phyloP scores from a whole-genome alignment of 805 yeast species.

The Komagataella kurtzmanii region DNA sequence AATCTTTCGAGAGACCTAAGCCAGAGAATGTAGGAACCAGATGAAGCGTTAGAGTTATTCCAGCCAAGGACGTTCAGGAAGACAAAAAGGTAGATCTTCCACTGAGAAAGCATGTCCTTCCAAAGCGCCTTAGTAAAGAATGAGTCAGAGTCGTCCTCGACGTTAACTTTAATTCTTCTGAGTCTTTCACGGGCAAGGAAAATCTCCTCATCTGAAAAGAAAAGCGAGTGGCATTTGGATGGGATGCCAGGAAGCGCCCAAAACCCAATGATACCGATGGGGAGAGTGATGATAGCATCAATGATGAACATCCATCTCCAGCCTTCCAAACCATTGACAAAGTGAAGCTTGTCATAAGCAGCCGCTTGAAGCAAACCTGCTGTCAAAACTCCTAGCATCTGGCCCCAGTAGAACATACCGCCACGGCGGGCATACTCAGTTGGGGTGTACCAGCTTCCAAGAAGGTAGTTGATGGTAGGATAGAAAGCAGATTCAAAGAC shows the following conservation, averaged over 20 bases:
- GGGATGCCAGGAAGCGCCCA: slow-evolving; percentile 54
- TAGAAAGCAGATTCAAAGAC: slow-evolving; percentile 51
- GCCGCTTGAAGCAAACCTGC: slow-evolving; percentile 50
- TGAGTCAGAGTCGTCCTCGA: slow-evolving; percentile 2
- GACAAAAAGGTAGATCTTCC: slow-evolving; percentile 48
- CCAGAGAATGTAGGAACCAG: slow-evolving; percentile 54
- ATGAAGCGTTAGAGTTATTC: slow-evolving; percentile 44
- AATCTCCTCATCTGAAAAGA: slow-evolving; percentile 1
- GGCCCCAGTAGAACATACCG: slow-evolving; percentile 46
- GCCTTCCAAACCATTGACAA: slow-evolving; percentile 34
- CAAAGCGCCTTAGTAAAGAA: slow-evolving; percentile 31
- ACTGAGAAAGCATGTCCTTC: slow-evolving; percentile 36
- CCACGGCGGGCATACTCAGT: slow-evolving; percentile 46
- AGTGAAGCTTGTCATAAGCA: slow-evolving; percentile 28
- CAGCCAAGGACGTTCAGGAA: slow-evolving; percentile 46
- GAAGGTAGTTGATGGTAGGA: slow-evolving; percentile 46
- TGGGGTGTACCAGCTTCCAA: slow-evolving; percentile 43
- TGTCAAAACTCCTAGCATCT: slow-evolving; percentile 43
- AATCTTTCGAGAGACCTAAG: slow-evolving; percentile 33
- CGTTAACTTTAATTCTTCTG: slow-evolving; percentile 3
- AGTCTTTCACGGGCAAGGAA: background rate
- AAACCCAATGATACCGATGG: slow-evolving; percentile 43
- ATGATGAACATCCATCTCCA: slow-evolving; percentile 62
- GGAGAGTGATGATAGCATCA: slow-evolving; percentile 43
- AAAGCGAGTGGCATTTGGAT: slow-evolving; percentile 16